Evolutionary conservation across 805 yeast species (phyloP).

Genomic region (Wickerhamiella occidentalis): DNA sequence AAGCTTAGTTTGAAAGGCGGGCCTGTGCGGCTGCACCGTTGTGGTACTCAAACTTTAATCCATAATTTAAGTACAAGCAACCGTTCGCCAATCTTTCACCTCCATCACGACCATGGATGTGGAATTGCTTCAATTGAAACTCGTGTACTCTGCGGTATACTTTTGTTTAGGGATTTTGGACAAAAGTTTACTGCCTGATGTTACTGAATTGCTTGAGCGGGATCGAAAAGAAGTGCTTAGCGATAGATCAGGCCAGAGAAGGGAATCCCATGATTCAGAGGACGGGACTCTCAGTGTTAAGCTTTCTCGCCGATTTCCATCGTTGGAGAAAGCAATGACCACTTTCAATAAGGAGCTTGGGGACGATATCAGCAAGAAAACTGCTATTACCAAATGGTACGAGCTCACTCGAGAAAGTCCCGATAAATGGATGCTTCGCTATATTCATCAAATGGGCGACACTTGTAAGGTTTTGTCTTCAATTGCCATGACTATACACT

Average conservation of each 20-base stretch:
- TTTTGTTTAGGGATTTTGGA: not conserved
- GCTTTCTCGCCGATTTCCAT: not conserved
- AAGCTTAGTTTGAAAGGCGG: not conserved
- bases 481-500: slow-evolving; percentile 57
- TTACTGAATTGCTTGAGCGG: not conserved
- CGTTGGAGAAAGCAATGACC: not conserved
- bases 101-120: too few species aligned
- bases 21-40: not conserved
- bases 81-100: too few species aligned
- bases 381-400: not conserved
- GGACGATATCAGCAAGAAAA: not conserved
- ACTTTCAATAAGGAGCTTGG: not conserved
- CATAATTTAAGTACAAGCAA: too few species aligned
- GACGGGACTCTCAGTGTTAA: not conserved
- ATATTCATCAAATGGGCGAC: slow-evolving; percentile 72
- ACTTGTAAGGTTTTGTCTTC: slow-evolving; percentile 53
- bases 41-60: not conserved
- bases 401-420: slow-evolving; percentile 43
- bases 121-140: not conserved
- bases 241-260: not conserved
- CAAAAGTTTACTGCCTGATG: not conserved
- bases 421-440: slow-evolving; percentile 65
- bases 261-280: not conserved
- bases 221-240: not conserved
- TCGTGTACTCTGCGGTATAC: slow-evolving; percentile 4